Base-by-base conservation (phyloP, 2,329 filamentous ascomycete species). In the Fusarium fujikuroi region DNA sequence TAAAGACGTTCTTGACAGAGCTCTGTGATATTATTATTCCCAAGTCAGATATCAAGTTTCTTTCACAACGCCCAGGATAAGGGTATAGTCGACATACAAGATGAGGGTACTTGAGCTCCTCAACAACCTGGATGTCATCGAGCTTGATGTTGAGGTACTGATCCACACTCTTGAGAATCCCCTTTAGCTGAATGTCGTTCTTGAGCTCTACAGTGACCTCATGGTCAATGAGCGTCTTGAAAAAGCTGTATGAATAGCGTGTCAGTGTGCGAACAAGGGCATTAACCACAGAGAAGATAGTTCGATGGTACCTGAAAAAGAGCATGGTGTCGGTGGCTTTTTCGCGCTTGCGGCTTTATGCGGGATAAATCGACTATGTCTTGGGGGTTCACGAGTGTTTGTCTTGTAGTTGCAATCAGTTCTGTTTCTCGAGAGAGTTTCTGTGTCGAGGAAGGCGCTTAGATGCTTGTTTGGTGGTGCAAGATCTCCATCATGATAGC, bases 81-180 rank as follows among this genome's bases (percentile, higher is more conserved):
- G 18, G 34, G 30, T 36, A 11, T 34, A 61, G 10, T n/a, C 12
- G 15, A 80, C 86, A 42, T n/a, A 95, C 93, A 83, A 99, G 84
- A 83, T 99, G 96, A 57, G 96, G 96, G 82, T 98, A 98, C 84
- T 95, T 95, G 80, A 96, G 86, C 85, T 98, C 94, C 76, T 99
- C 95, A 32, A 97, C 89, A 37, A 98, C 95, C 72, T 92, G 89
- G 70, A 98, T 97, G 80, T 98, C 94, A 80, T 99, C 96, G 57
- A 99, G 90, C 87, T 98, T 98, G 85, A 99, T 98, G 85, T 99
- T 99, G 80, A 99, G 90, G 85, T 97, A 99, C 86, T 98, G 96
- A 82, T 99, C 96, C 76, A 99, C 95, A 80, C 93, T 97, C 87
- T 98, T 99, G 76, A 99, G 88, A 40, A 92, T 97, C 75, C 96